Evolutionary conservation across 208 protist species (phyloP), one percentile per base, ranked within the genome.

Genomic region (Leishmania turanica): DNA sequence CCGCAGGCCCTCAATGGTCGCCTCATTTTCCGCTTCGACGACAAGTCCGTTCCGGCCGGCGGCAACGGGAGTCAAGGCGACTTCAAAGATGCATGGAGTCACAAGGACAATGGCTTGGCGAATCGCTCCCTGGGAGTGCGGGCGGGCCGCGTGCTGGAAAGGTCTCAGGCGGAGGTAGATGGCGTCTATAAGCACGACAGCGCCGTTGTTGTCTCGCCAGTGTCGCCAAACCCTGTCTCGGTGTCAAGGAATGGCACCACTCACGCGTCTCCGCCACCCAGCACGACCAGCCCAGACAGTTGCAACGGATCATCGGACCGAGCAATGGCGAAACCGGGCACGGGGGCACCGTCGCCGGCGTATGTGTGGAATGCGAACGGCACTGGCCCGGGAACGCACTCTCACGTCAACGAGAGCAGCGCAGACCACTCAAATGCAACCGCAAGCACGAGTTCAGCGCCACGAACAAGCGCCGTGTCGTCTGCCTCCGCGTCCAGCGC

Each of bases 1-100:
- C 88, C 89, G 19, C 92, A 97, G 88, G 77, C 92, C 24, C 85
- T 94, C 62, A 91, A 91, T 53, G 84, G 87, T 24, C 90, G 94
- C 11, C 79, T 76, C 19, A 89, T 97, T 40, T 93, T 86, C 75
- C 92, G 90, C 70, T 96, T 91, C 71, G 82, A 91, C 45, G 94
- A 95, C 80, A 72, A 11, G 0, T 66, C 73, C 11, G 77, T 76
- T 21, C 82, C 53, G 7, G 51, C 64, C 19, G 56, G 73, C 47
- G 53, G 47, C 27, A 65, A 62, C 34, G 54, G 51, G 40, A 34
- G 42, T 42, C 45, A 87, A 54, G 80, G 74, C 45, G 65, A 56
- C n/a, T 72, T 90, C 3, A 58, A 81, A 37, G 81, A 86, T 31
- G 75, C 81, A 8, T 84, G 75, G 81, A 79, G 70, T 24, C 73